Percentiles rank a stretch among this genome's conserved stretches.
Evolutionary conservation across 768 basidiomycete genomes (phyloP).

Genomic region (Trametes cubensis): DNA sequence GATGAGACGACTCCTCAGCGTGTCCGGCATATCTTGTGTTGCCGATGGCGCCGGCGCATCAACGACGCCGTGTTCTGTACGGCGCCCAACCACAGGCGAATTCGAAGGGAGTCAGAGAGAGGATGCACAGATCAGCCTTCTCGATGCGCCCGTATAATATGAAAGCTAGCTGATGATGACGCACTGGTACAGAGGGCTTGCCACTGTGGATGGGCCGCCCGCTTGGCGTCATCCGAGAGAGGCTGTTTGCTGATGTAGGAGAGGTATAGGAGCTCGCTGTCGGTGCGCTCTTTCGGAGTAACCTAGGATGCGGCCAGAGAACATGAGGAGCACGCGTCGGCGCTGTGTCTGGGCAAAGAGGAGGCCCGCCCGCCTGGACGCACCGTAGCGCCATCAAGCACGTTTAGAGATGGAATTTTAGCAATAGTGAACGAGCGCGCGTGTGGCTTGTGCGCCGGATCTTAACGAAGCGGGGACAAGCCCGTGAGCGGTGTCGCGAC

Average conservation of each 20-base stretch:
- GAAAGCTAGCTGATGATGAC: slow-evolving; percentile 24
- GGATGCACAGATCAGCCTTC: not conserved
- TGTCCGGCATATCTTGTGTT: slow-evolving; percentile 47
- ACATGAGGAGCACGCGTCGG: not conserved
- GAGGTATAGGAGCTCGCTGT: slow-evolving; percentile 83
- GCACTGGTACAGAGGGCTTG: slow-evolving; percentile 61
- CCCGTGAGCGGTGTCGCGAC: not conserved
- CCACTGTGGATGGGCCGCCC: slow-evolving; percentile 67
- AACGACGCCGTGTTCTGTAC: slow-evolving; percentile 61
- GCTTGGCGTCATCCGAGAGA: slow-evolving; percentile 46
- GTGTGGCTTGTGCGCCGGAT: slow-evolving; percentile 33
- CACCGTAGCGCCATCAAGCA: slow-evolving; percentile 68
- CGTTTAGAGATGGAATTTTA: slow-evolving; percentile 60
- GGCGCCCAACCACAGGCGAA: not conserved
- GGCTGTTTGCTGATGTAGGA: slow-evolving; percentile 59
- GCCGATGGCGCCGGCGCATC: slow-evolving; percentile 35
- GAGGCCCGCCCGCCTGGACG: slow-evolving; percentile 31
- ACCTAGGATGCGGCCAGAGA: slow-evolving; percentile 49
- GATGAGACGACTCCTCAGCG: slow-evolving; percentile 62
- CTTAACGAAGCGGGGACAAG: slow-evolving; percentile 32
- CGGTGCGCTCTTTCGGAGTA: slow-evolving; percentile 67
- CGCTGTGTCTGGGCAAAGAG: not conserved
- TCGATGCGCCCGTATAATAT: not conserved
- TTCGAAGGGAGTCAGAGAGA: not conserved
- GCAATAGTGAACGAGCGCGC: slow-evolving; percentile 66